Conservation (phyloP, 768 basidiomycete genomes). For the Rhodotorula kratochvilovae region DNA sequence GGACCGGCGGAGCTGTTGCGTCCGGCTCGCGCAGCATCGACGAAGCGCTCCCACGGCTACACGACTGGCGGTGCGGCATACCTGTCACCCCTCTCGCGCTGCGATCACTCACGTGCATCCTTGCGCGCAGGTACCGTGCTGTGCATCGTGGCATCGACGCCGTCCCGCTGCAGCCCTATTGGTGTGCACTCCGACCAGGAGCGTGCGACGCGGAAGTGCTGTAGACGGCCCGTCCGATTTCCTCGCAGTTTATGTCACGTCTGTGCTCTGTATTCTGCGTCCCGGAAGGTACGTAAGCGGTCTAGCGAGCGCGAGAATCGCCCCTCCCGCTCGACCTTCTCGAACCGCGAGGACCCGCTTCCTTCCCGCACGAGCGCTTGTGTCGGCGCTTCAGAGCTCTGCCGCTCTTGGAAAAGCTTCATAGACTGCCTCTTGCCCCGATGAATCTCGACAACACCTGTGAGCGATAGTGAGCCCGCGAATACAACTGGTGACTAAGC, state of each 20-base stretch:
- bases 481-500: too few relatives aligned
- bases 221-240: neutral
- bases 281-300: too few relatives aligned
- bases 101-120: neutral
- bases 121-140: conserved; percentile 53
- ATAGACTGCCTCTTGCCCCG: too few relatives aligned
- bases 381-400: too few relatives aligned
- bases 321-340: too few relatives aligned
- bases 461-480: too few relatives aligned
- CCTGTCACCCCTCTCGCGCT: neutral
- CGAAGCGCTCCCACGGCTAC: conserved; percentile 61
- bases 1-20: conserved; percentile 55
- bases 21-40: conserved; percentile 50
- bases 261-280: too few relatives aligned
- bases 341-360: too few relatives aligned
- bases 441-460: too few relatives aligned
- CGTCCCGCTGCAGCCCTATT: conserved; percentile 63
- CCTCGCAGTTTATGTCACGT: neutral
- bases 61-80: conserved; percentile 53
- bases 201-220: conserved; percentile 53
- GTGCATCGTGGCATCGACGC: conserved; percentile 60
- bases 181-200: conserved; percentile 65
- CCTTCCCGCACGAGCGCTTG: too few relatives aligned
- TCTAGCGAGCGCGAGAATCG: too few relatives aligned
- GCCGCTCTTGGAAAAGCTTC: too few relatives aligned